Evolutionary conservation across 75 land plant species (phyloP).

Genomic region (Picea sitchensis): DNA sequence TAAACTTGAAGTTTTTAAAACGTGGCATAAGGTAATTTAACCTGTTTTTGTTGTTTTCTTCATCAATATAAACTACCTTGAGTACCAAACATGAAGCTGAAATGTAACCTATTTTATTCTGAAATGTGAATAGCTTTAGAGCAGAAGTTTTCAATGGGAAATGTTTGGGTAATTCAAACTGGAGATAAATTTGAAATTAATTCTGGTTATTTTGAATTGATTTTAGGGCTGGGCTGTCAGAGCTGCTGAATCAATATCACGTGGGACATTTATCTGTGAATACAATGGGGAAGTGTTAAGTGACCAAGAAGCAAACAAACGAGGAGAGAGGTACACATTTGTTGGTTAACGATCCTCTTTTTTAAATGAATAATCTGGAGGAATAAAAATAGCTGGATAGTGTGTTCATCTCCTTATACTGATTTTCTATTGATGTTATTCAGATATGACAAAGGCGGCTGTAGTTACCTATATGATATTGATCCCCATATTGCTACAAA

Average conservation of each 20-base stretch:
- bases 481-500: conserved; percentile 62
- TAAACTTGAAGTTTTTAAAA: conserved; percentile 85
- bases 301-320: conserved; percentile 70
- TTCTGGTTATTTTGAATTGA: not conserved
- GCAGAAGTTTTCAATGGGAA: not conserved
- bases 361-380: not conserved
- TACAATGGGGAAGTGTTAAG: conserved; percentile 86
- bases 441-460: conserved; percentile 76
- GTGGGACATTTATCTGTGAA: conserved; percentile 98
- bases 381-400: not conserved
- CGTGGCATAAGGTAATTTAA: conserved; percentile 67
- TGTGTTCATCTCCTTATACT: not conserved
- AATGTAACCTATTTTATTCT: not conserved
- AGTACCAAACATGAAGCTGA: not conserved
- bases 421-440: not conserved
- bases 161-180: not conserved
- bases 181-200: not conserved
- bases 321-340: conserved; percentile 59
- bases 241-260: conserved; percentile 70
- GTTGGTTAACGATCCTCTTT: not conserved
- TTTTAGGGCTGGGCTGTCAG: conserved; percentile 96
- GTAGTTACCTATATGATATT: conserved; percentile 78
- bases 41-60: not conserved
- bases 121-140: not conserved
- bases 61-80: not conserved